Conservation (phyloP, 1,284 basidiomycete species). For the Nidula niveotomentosa region DNA sequence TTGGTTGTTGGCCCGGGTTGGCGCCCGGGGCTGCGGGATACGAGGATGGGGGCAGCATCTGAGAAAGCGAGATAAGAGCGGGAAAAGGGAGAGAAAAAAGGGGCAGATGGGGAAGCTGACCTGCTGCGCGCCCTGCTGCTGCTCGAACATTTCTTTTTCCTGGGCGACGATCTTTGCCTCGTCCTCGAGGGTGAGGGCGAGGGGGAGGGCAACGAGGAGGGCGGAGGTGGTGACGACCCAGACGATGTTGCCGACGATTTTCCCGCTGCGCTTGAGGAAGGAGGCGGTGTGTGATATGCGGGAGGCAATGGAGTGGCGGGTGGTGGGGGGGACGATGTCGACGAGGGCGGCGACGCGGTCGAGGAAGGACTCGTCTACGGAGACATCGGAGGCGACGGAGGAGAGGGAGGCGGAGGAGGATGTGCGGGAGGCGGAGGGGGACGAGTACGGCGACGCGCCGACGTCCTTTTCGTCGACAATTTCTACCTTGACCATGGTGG, state of each 20-base stretch:
- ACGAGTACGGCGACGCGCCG: conserved; percentile 64
- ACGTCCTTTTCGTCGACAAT: conserved; percentile 78
- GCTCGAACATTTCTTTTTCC: conserved; percentile 93
- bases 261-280: conserved; percentile 65
- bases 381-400: conserved; percentile 69
- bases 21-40: conserved; percentile 38
- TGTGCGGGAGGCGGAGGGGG: conserved; percentile 63
- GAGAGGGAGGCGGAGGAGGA: conserved; percentile 71
- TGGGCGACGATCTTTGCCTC: conserved; percentile 94
- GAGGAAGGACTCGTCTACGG: conserved; percentile 79
- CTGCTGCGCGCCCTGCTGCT: conserved; percentile 91
- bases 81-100: conserved; percentile 8
- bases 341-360: conserved; percentile 91
- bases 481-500: conserved; percentile 83
- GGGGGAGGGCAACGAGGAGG: conserved; percentile 89
- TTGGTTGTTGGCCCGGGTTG: conserved; percentile 43
- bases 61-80: conserved; percentile 14
- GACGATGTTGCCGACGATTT: conserved; percentile 82
- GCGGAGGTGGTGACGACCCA: conserved; percentile 97
- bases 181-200: conserved; percentile 93
- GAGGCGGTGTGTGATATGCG: conserved; percentile 61
- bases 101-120: conserved; percentile 41
- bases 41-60: conserved; percentile 71
- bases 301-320: conserved; percentile 73
- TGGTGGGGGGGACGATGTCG: conserved; percentile 93